Evolutionary conservation across 768 basidiomycete species (phyloP).

Genomic region (Termitomyces sp.): DNA sequence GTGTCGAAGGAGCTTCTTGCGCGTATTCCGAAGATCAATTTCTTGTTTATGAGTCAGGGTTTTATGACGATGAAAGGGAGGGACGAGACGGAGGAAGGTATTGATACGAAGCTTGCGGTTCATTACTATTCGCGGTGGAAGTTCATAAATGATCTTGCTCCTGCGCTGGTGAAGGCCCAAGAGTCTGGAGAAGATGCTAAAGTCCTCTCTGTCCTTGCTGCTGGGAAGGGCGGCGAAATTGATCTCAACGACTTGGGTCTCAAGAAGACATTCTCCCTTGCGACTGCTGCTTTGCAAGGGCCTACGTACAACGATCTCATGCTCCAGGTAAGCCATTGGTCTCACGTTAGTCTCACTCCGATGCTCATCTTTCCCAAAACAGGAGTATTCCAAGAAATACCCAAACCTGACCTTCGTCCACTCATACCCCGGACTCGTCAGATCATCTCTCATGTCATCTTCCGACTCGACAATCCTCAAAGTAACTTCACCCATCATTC

Average conservation of each 20-base stretch:
- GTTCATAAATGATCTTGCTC: slow-evolving; percentile 42
- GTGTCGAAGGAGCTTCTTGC: slow-evolving; percentile 26
- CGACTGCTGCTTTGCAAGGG: slow-evolving; percentile 23
- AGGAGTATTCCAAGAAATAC: slow-evolving; percentile 33
- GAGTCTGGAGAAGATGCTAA: slow-evolving; percentile 47
- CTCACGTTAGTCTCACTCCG: neutral
- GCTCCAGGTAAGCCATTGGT: slow-evolving; percentile 28
- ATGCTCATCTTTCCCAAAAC: neutral
- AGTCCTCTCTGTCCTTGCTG: slow-evolving; percentile 43
- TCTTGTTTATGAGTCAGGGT: slow-evolving; percentile 42
- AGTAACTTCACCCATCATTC: slow-evolving; percentile 14
- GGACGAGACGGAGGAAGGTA: slow-evolving; percentile 29
- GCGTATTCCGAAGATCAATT: slow-evolving; percentile 44
- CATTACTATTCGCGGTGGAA: slow-evolving; percentile 52
- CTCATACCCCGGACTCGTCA: slow-evolving; percentile 34
- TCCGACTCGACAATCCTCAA: slow-evolving; percentile 24
- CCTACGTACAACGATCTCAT: slow-evolving; percentile 40
- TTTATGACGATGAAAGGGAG: slow-evolving; percentile 34
- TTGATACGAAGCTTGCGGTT: slow-evolving; percentile 32
- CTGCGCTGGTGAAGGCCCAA: slow-evolving; percentile 38
- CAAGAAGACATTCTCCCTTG: slow-evolving; percentile 32
- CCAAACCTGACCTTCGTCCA: slow-evolving; percentile 37
- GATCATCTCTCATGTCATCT: slow-evolving; percentile 24
- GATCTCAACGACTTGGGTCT: slow-evolving; percentile 42
- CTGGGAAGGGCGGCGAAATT: slow-evolving; percentile 31